Evolutionary conservation across 2,329 filamentous ascomycete genomes (phyloP), one percentile per base, ranked within the genome.

Genomic region (Akanthomyces lecanii): DNA sequence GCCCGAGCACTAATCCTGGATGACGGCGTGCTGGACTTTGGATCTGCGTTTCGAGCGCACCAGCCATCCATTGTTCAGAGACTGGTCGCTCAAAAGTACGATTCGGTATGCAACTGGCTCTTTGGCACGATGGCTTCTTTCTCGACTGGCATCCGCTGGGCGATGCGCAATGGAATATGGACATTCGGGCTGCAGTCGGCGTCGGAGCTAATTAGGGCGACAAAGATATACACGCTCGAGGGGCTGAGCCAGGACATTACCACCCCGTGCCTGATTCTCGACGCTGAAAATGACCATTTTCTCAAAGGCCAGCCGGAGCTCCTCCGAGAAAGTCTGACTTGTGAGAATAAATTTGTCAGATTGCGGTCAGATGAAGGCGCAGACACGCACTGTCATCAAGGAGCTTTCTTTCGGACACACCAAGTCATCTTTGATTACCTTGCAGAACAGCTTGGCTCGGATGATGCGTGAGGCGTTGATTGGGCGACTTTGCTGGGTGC

Each of bases 21-120:
- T 38, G 59, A 61, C 59, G 59, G 59, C 18, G 47, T 61, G 18
- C 25, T 53, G 12, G 50, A 54, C 25, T 61, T 61, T 42, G 59
- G 47, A 14, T 11, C 47, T 25, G 59, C 59, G 6, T 61, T 61
- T 6, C 61, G 47, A 5, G 38, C 47, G 16, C 5, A 54, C 25
- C 33, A 44, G 38, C 59, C 59, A 5, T 7, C 8, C 4, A 33
- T 61, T 6, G 38, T 44, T 11, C 50, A 44, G 50, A 18, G 38
- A 16, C 25, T 61, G 36, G 18, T 61, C 11, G 50, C 54, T 21
- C 55, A 8, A 2, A 10, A n/a, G 36, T 54, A 42, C 52, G 55
- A 58, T 25, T 25, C 18, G 10, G 16, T 36, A 8, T 58, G 55
- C 55, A 23, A 58, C 55, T 47, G 40, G 40, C 42, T 58, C 2